Conservation (phyloP, 2,329 filamentous ascomycete species). For the Colletotrichum neosansevieriae region DNA sequence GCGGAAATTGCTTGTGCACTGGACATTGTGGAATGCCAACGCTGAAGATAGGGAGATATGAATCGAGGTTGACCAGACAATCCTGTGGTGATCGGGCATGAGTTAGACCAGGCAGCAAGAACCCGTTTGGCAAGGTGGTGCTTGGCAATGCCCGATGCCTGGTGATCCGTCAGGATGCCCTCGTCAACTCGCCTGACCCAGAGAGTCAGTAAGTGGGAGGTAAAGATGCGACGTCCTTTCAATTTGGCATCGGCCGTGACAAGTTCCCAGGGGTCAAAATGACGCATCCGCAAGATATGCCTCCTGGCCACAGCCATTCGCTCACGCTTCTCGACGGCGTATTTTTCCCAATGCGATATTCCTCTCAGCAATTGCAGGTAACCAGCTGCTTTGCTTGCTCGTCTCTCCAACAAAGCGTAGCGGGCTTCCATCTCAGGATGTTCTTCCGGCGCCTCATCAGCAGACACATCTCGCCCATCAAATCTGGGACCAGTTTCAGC, state of each 20-base stretch:
- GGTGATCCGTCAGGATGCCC: not conserved
- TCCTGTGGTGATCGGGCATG: not conserved
- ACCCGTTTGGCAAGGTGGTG: not conserved
- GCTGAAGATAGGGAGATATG: slow-evolving; percentile 1
- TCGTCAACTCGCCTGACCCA: slow-evolving; percentile 28
- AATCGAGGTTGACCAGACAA: not conserved
- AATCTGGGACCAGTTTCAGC: not conserved
- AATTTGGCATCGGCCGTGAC: slow-evolving; percentile 35
- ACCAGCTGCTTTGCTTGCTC: slow-evolving; percentile 26
- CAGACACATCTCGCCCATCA: not conserved
- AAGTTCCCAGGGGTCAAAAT: slow-evolving; percentile 44
- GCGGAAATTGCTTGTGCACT: not conserved
- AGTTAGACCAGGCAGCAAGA: slow-evolving; percentile 13
- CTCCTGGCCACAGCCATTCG: slow-evolving; percentile 76
- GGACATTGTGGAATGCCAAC: slow-evolving; percentile 12
- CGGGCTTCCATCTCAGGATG: slow-evolving; percentile 4
- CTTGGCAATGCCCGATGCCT: not conserved
- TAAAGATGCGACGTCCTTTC: slow-evolving; percentile 26
- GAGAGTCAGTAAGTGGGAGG: slow-evolving; percentile 8
- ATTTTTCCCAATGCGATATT: slow-evolving; percentile 69
- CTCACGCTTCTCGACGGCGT: slow-evolving; percentile 73
- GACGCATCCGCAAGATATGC: slow-evolving; percentile 73
- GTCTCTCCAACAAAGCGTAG: slow-evolving; percentile 17
- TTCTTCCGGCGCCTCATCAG: not conserved
- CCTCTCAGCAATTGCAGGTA: slow-evolving; percentile 37